Percentiles rank a stretch among this genome's conserved stretches.
These are phyloP conservation scores for Rosa multiflora DNA, from an alignment of 306 rosid genomes.

Conservation along the genomic window DNA sequence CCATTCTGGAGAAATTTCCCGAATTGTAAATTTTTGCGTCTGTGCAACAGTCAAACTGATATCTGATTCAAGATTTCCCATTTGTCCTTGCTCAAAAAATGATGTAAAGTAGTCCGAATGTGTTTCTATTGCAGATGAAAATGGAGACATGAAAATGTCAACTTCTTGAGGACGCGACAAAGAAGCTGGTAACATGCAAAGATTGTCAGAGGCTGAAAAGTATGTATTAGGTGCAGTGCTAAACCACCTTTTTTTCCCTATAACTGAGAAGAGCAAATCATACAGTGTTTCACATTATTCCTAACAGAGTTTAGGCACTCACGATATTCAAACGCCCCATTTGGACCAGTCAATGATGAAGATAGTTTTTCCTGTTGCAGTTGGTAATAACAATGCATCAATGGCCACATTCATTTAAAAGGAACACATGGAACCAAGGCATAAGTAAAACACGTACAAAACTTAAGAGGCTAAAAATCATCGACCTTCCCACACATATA, in stretches of 20 bases:
- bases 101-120: slow-evolving; percentile 37
- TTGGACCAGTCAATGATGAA: slow-evolving; percentile 35
- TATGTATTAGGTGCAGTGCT: slow-evolving; percentile 16
- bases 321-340: slow-evolving; percentile 40
- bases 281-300: slow-evolving; percentile 45
- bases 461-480: background rate
- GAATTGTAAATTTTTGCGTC: slow-evolving; percentile 72
- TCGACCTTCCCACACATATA: background rate
- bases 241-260: background rate
- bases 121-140: slow-evolving; percentile 38
- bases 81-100: slow-evolving; percentile 48
- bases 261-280: slow-evolving; percentile 27
- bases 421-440: slow-evolving; percentile 7
- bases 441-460: background rate
- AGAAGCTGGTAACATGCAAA: slow-evolving; percentile 49
- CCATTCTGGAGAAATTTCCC: slow-evolving; percentile 78
- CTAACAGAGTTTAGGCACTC: slow-evolving; percentile 43
- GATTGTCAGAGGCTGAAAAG: slow-evolving; percentile 33
- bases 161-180: slow-evolving; percentile 32
- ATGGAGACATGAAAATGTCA: slow-evolving; percentile 36
- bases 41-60: slow-evolving; percentile 54
- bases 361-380: slow-evolving; percentile 51
- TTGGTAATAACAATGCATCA: slow-evolving; percentile 6
- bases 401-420: background rate
- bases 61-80: slow-evolving; percentile 43